Base-by-base conservation (phyloP, 257 asterid species). In the Capsicum rhomboideum region DNA sequence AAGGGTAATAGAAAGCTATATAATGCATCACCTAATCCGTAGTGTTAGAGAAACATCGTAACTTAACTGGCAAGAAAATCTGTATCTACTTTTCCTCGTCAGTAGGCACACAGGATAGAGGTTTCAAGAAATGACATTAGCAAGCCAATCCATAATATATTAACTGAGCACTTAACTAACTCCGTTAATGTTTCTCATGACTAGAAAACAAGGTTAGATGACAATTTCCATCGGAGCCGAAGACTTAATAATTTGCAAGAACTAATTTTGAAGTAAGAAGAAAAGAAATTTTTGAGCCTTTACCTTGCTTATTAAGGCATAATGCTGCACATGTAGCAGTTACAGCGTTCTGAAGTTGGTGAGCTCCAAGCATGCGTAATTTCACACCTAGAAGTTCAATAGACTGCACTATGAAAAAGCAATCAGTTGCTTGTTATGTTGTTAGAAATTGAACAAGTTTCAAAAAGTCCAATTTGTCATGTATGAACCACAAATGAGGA, bases 291-390 rank as follows among this genome's bases (percentile, higher is more conserved):
- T 8, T 26, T 74, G 26, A 66, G n/a, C 85, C 53, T 84, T 68
- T 83, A 96, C 99, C 99, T 92, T 94, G 95, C 81, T 85, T 85
- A 78, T 93, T 92, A 87, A 96, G 93, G 89, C 97, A 93, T 86
- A 96, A 98, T 40, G 98, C 97, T 20, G 96, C 90, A 79, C 97
- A 93, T 71, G 94, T 89, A 83, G 99, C 99, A 1, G 98, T 96
- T 54, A 89, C 91, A 85, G 99, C 99, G 82, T 96, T 96, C 86
- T 87, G 94, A 83, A 96, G 97, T 89, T 96, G 99, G 92, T 96
- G 98, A 71, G 89, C 83, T 68, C 99, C 98, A 84, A 96, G 93
- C 92, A 96, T 87, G 78, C 86, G 89, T 68, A 96, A 37, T 86
- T 90, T 92, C 85, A 94, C 92, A 89, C 93, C 90, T 78, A 86